phyloP scores from a whole-genome alignment of 768 basidiomycete genomes.

The Boletus vermiculosoides region DNA sequence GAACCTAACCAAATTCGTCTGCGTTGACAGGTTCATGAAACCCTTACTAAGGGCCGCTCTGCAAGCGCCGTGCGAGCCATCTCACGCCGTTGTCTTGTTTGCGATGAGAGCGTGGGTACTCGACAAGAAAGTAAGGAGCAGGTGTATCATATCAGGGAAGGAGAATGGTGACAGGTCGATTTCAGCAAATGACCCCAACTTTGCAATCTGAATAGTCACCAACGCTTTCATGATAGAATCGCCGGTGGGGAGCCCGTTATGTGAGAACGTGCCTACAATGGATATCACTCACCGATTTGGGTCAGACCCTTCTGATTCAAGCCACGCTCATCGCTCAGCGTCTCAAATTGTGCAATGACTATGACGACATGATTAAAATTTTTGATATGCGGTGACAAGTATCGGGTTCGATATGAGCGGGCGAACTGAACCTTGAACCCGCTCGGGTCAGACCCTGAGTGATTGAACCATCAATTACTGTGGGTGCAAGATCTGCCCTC shows the following conservation, averaged over 20 bases:
- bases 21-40: neutral
- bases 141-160: neutral
- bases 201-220: neutral
- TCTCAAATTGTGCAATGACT: neutral
- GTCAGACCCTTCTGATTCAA: neutral
- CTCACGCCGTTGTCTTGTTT: neutral
- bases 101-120: conserved; percentile 1
- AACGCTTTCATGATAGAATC: neutral
- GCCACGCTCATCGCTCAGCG: neutral
- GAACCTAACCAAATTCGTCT: neutral
- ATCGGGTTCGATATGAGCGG: neutral
- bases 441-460: neutral
- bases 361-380: neutral
- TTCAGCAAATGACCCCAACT: neutral
- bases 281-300: neutral
- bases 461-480: neutral
- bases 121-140: neutral
- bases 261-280: neutral
- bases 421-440: neutral
- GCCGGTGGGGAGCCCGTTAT: neutral
- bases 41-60: neutral
- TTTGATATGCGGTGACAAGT: neutral
- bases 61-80: neutral
- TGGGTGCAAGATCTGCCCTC: neutral
- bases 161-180: neutral